Base-by-base conservation (phyloP, 176 grass and related monocot species). In the Cenchrus fungigraminus region DNA sequence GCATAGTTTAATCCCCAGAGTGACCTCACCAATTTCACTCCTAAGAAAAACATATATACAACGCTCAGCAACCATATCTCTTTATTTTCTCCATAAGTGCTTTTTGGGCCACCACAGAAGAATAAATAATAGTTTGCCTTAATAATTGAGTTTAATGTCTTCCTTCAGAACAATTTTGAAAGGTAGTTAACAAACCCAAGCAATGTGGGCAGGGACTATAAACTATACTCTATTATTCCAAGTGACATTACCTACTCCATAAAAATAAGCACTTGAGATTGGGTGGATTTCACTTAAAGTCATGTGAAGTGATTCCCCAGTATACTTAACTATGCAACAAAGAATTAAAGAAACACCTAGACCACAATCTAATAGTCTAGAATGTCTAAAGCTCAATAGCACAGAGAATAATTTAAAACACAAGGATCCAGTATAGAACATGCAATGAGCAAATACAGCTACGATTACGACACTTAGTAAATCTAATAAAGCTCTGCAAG, bases 271-370 rank as follows among this genome's bases (percentile, higher is more conserved):
- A 88, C 83, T 89, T 84, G 86, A 94, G 91, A 93, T 98, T 76
- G 93, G 89, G 91, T 98, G 89, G 89, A 98, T 95, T 98, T 98
- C 87, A 95, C 96, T 87, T 98, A 95, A 98, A 98, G 93, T 92
- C 89, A 92, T 94, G 93, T 86, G 91, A 94, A 92, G 91, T 92
- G 89, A 94, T 95, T 95, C 91, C 85, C 87, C 78, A 68, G 66
- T 81, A 91, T 95, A 90, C 61, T 87, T 87, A 85, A 90, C 68
- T 91, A 76, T 75, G 29, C 65, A 87, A 86, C 75, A 65, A 85
- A 84, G 78, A 55, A 87, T 63, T 88, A 95, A 90, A 88, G 75
- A 94, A 93, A 92, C 85, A 92, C 82, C 89, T 94, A 86, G 73
- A 76, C 65, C 45, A 84, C 88, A 86, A 84, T 92, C 85, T 88